Base-by-base conservation (phyloP, 1,284 basidiomycete genomes). In the Hortiboletus rubellus region DNA sequence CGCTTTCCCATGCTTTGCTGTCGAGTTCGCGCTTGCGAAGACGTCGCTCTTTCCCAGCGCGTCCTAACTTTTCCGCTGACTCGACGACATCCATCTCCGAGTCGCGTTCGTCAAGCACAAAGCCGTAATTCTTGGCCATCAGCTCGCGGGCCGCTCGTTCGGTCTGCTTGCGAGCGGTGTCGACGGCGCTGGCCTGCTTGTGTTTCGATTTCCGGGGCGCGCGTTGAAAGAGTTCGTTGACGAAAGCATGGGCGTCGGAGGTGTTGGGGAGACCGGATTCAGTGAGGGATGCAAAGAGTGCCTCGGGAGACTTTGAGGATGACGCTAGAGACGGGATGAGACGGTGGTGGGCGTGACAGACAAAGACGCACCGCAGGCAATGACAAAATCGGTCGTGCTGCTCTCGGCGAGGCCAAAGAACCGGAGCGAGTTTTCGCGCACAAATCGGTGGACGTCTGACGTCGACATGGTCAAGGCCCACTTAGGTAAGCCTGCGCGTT, bases 381-480 rank as follows among this genome's bases (percentile, higher is more conserved):
- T 79, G 34, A 96, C 88, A 74, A 88, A 96, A 76, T 93, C 89
- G 63, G 93, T 84, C 58, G 90, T 91, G 61, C 85, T 92, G 60
- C 82, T 81, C 75, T 95, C 90, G 18, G 92, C 86, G 45, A 92
- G 82, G 56, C 89, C 91, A 65, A 95, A 88, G 61, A 94, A 81
- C 90, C 93, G 64, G 55, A 95, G 82, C 58, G 87, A 86, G 76
- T 94, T 92, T 78, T 96, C 93, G 73, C 87, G 89, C 63, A 95
- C 88, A 74, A 90, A 96, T 63, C 87, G 81, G 68, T 91, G 80
- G 53, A 91, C 78, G 63, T 85, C 81, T 27, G 27, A 27, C 52
- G 82, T 80, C 60, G 70, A 68, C 68, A 73, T 70, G 60, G 47
- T 37, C 37, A 38, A 15, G n/a, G 34, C 14, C 34, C 10, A 36